Conservation (phyloP, 163 green algal genomes). For the Prototheca stagnorum region DNA sequence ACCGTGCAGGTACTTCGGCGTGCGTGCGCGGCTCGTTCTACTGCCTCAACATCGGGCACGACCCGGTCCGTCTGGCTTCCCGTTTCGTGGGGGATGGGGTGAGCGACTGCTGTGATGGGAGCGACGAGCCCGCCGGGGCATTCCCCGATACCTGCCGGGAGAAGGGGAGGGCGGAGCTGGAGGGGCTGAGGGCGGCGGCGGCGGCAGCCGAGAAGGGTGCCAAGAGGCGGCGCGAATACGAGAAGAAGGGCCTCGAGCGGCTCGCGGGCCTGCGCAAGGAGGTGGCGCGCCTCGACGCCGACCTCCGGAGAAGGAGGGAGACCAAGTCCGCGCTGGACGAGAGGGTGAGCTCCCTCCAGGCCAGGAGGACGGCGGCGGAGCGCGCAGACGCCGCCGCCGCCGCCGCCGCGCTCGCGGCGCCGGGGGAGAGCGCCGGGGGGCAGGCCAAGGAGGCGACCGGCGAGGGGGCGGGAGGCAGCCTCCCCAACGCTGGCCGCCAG, state of each 20-base stretch:
- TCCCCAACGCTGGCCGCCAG: no score
- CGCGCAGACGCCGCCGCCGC: no score
- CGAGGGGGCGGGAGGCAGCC: no score
- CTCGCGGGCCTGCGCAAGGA: not conserved
- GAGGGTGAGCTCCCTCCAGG: no score
- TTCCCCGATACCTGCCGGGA: conserved; percentile 62
- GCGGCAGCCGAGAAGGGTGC: conserved; percentile 7
- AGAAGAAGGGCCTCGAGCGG: not conserved
- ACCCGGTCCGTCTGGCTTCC: conserved; percentile 37
- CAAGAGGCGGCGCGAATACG: not conserved
- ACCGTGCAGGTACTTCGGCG: conserved; percentile 68
- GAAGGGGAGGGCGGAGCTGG: conserved; percentile 14
- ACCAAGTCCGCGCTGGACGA: not conserved
- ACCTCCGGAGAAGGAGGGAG: conserved; percentile 1
- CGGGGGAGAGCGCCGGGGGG: no score
- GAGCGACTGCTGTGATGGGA: conserved; percentile 87
- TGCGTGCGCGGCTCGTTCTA: conserved; percentile 73
- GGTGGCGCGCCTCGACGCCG: not conserved
- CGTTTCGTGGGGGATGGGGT: conserved; percentile 82
- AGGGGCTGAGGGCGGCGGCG: conserved; percentile 4
- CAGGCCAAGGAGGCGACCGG: no score
- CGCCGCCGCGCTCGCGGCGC: no score
- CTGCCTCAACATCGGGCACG: conserved; percentile 60
- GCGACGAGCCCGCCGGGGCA: conserved; percentile 48
- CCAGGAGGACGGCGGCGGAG: no score